Evolutionary conservation across 768 basidiomycete species (phyloP), one percentile per base, ranked within the genome.

Genomic region (Boletales sp.): DNA sequence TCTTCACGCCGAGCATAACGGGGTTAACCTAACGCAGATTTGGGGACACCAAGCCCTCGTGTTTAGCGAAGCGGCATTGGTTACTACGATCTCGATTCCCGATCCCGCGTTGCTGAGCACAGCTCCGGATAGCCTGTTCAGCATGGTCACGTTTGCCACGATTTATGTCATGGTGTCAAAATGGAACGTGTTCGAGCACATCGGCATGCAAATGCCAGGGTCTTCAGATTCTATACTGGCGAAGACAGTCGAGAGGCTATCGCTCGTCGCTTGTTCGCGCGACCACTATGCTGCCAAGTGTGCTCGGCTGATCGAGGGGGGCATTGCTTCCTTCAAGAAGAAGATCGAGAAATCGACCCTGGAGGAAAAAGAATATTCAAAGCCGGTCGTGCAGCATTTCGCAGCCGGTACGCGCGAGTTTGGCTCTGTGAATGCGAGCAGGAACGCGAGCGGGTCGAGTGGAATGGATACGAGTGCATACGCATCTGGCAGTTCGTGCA

Each of bases 111-210:
- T 73, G n/a, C 59, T 77, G 49, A 66, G 68, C 51, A 63, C 74
- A 11, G 68, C 73, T 8, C 75, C 75, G 3, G 76, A 77, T 57
- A 61, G 59, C 36, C 44, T 76, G 25, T 77, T 72, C 50, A 61
- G 61, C 30, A 69, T 78, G 68, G 63, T 77, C 40, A 62, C 69
- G 0, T 74, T 77, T 45, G 72, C 76, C 37, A 72, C 76, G 6
- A 66, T 73, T 2, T 75, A 68, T 42, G 51, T 78, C 43, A 67
- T 77, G 44, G 61, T 73, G 11, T 66, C 69, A 37, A 78, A 77
- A 57, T 74, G 75, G 59, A 68, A 61, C 41, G 61, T 74, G 21
- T 51, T 66, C 21, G 70, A 77, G 49, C 60, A 68, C 21, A 54
- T 56, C 0, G 63, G 65, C 9, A 59, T 65, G 35, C 68, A 67